These are phyloP conservation scores for Fragaria nilgerrensis DNA, from an alignment of 306 rosid species.

Conservation along the genomic window DNA sequence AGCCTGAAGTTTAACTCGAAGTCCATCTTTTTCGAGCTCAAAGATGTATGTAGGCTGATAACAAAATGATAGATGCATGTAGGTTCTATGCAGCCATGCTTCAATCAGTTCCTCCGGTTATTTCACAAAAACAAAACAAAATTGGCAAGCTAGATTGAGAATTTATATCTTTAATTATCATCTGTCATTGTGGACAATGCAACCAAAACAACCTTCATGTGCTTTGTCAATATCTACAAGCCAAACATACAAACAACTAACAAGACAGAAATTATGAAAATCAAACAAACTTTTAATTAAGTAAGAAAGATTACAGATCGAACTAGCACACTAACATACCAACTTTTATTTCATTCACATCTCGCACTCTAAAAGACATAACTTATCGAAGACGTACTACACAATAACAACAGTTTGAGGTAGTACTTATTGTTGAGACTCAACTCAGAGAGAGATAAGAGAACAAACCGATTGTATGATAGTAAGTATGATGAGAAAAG, in stretches of 20 bases:
- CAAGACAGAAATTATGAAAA: no score
- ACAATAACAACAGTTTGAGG: no score
- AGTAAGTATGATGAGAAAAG: conserved; percentile 13
- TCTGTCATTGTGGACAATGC: background rate
- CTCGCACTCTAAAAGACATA: no score
- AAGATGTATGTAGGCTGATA: background rate
- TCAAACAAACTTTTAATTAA: no score
- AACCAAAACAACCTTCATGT: background rate
- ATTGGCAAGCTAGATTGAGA: background rate
- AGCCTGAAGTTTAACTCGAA: background rate
- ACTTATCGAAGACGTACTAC: no score
- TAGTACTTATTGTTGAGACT: no score
- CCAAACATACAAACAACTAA: no score
- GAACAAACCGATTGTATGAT: conserved; percentile 2
- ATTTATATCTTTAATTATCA: background rate
- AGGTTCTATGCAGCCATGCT: background rate
- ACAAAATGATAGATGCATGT: background rate
- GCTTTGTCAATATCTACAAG: background rate
- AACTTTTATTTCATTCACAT: no score
- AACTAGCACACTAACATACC: no score
- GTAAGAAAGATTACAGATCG: no score
- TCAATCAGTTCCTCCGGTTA: background rate
- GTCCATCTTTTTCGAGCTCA: background rate
- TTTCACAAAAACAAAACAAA: background rate
- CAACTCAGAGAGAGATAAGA: background rate